phyloP scores from a whole-genome alignment of 805 yeast species.

The Ogataea parapolymorpha region DNA sequence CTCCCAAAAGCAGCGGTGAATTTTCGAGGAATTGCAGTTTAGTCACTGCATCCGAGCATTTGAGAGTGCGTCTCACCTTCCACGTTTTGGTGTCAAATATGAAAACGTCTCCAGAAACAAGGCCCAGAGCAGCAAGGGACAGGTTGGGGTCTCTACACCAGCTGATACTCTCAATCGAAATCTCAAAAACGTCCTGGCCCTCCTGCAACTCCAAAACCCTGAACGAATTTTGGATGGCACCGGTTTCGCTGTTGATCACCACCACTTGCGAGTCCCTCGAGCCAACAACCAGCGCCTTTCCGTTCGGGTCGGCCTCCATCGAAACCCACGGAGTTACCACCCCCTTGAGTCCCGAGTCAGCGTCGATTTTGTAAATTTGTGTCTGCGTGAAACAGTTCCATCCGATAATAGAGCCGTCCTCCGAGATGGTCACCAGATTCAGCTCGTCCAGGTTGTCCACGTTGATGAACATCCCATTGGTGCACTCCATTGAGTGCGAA shows the following conservation, averaged over 20 bases:
- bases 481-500: slow-evolving; percentile 77
- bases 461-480: slow-evolving; percentile 73
- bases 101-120: slow-evolving; percentile 83
- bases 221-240: slow-evolving; percentile 63
- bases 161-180: slow-evolving; percentile 73
- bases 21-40: slow-evolving; percentile 61
- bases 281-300: slow-evolving; percentile 68
- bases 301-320: slow-evolving; percentile 45
- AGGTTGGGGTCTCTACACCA: slow-evolving; percentile 61
- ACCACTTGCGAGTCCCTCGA: slow-evolving; percentile 84
- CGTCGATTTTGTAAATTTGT: slow-evolving; percentile 62
- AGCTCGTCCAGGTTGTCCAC: slow-evolving; percentile 54
- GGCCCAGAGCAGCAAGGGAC: slow-evolving; percentile 77
- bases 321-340: slow-evolving; percentile 87
- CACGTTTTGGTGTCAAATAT: slow-evolving; percentile 82
- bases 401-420: slow-evolving; percentile 80
- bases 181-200: slow-evolving; percentile 57
- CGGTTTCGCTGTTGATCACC: slow-evolving; percentile 72
- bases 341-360: slow-evolving; percentile 63
- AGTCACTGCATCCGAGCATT: slow-evolving; percentile 80
- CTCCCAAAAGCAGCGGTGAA: slow-evolving; percentile 58
- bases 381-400: slow-evolving; percentile 87
- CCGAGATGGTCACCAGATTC: slow-evolving; percentile 70
- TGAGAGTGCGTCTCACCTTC: slow-evolving; percentile 73
- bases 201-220: slow-evolving; percentile 58